Conservation (phyloP, 208 protist genomes). For the Jaenimonas drosophilae region DNA sequence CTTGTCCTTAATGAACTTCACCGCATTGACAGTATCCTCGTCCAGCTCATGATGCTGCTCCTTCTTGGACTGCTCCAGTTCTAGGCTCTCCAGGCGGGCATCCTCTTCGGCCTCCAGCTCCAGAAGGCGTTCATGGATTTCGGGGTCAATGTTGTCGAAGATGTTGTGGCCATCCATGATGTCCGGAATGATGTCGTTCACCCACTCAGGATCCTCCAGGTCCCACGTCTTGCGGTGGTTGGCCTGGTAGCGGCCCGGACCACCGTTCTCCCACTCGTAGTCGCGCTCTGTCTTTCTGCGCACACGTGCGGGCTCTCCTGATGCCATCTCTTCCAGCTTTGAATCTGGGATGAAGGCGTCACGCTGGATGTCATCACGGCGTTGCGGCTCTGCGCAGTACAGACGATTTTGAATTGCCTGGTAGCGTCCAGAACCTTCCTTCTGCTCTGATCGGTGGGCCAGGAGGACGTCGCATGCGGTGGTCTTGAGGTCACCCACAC, state of each 20-base stretch:
- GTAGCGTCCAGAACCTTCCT: slow-evolving; percentile 88
- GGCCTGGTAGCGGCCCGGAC: slow-evolving; percentile 87
- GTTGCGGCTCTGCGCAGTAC: slow-evolving; percentile 80
- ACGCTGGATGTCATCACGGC: slow-evolving; percentile 85
- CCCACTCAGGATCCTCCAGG: slow-evolving; percentile 95
- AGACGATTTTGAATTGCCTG: slow-evolving; percentile 90
- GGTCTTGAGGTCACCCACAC: slow-evolving; percentile 86
- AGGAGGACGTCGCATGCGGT: slow-evolving; percentile 95
- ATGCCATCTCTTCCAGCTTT: slow-evolving; percentile 33
- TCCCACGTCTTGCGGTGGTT: slow-evolving; percentile 88
- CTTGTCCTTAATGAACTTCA: slow-evolving; percentile 87
- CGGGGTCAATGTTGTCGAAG: slow-evolving; percentile 98
- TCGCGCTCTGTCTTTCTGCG: slow-evolving; percentile 88
- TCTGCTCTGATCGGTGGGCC: slow-evolving; percentile 90
- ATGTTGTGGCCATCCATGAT: slow-evolving; percentile 99
- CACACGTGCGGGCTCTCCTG: slow-evolving; percentile 17
- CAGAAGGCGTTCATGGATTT: slow-evolving; percentile 93
- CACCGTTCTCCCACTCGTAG: slow-evolving; percentile 88
- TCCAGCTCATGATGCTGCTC: slow-evolving; percentile 45
- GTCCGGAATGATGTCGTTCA: slow-evolving; percentile 98
- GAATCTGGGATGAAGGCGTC: slow-evolving; percentile 65
- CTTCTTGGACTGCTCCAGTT: slow-evolving; percentile 89
- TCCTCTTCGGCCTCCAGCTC: slow-evolving; percentile 93
- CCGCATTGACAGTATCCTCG: slow-evolving; percentile 57
- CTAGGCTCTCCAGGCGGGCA: slow-evolving; percentile 83